Evolutionary conservation across 768 basidiomycete genomes (phyloP).

Genomic region (Tulasnella sp.): DNA sequence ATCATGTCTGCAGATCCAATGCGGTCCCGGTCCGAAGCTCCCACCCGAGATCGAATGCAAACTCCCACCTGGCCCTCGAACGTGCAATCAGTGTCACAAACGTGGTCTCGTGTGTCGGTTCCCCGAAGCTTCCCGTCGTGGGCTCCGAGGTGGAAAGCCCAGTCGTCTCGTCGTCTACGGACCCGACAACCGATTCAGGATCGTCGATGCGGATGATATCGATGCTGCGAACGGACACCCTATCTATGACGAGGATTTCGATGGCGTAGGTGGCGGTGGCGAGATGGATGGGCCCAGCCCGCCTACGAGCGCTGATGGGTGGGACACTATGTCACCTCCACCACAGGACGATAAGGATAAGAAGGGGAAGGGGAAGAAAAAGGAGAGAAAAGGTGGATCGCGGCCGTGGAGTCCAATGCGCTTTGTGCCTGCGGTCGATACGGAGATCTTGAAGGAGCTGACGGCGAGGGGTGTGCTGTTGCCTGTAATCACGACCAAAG

Average conservation of each 20-base stretch:
- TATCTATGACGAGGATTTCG: not conserved
- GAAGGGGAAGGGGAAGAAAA: slow-evolving; percentile 4
- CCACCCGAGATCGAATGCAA: not conserved
- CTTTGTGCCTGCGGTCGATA: slow-evolving; percentile 7
- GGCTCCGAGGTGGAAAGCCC: slow-evolving; percentile 6
- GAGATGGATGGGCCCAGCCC: no score
- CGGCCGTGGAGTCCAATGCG: slow-evolving; percentile 11
- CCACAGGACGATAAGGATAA: not conserved
- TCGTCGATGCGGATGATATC: slow-evolving; percentile 7
- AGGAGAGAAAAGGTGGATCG: not conserved
- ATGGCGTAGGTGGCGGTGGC: not conserved
- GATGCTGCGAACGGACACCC: not conserved
- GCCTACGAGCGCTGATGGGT: no score
- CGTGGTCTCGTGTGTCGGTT: slow-evolving; percentile 10
- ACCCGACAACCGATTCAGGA: slow-evolving; percentile 2
- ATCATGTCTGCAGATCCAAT: not conserved
- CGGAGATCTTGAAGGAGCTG: slow-evolving; percentile 8
- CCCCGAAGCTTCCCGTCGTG: slow-evolving; percentile 10
- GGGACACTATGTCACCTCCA: no score
- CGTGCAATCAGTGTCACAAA: slow-evolving; percentile 11
- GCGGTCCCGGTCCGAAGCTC: slow-evolving; percentile 2
- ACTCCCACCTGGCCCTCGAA: slow-evolving; percentile 8
- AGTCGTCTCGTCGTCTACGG: slow-evolving; percentile 13
- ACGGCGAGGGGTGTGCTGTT: not conserved
- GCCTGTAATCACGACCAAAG: no score